Evolutionary conservation across 768 basidiomycete genomes (phyloP).

Genomic region (Obba rivulosa): DNA sequence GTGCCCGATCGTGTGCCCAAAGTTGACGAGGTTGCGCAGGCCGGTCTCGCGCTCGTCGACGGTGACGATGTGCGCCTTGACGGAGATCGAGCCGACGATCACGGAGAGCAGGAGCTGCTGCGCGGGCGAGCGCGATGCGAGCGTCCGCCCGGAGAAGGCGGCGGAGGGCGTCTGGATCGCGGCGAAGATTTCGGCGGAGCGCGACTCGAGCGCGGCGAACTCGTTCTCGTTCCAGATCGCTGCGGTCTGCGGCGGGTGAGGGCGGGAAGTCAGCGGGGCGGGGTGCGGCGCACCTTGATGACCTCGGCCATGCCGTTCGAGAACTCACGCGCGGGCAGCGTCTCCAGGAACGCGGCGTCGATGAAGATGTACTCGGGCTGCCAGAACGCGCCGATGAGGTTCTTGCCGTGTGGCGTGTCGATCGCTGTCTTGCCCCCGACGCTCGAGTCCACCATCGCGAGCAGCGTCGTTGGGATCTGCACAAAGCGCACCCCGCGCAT

Average conservation of each 20-base stretch:
- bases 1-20: slow-evolving; percentile 97
- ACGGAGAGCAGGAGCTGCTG: slow-evolving; percentile 85
- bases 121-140: slow-evolving; percentile 61
- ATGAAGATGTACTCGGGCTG: slow-evolving; percentile 98
- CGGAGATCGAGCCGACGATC: slow-evolving; percentile 88
- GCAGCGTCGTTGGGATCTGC: slow-evolving; percentile 93
- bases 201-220: slow-evolving; percentile 84
- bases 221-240: slow-evolving; percentile 97
- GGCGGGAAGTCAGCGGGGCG: not conserved
- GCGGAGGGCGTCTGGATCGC: slow-evolving; percentile 74
- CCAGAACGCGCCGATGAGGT: slow-evolving; percentile 98
- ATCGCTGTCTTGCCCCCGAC: slow-evolving; percentile 99
- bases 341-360: slow-evolving; percentile 93
- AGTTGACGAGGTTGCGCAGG: slow-evolving; percentile 97
- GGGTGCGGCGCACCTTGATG: slow-evolving; percentile 64
- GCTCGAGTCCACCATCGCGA: slow-evolving; percentile 98
- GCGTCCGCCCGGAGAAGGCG: slow-evolving; percentile 50
- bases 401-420: slow-evolving; percentile 97
- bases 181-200: slow-evolving; percentile 76
- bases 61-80: slow-evolving; percentile 96
- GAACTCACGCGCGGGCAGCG: slow-evolving; percentile 86
- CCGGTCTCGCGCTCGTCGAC: slow-evolving; percentile 96
- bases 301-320: slow-evolving; percentile 99
- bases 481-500: slow-evolving; percentile 97
- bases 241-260: slow-evolving; percentile 61